A percentile compares a stretch with the other conserved stretches of the same genome.
phyloP scores from a whole-genome alignment of 2,329 filamentous ascomycete genomes.

The Dothideomycetes sp. region DNA sequence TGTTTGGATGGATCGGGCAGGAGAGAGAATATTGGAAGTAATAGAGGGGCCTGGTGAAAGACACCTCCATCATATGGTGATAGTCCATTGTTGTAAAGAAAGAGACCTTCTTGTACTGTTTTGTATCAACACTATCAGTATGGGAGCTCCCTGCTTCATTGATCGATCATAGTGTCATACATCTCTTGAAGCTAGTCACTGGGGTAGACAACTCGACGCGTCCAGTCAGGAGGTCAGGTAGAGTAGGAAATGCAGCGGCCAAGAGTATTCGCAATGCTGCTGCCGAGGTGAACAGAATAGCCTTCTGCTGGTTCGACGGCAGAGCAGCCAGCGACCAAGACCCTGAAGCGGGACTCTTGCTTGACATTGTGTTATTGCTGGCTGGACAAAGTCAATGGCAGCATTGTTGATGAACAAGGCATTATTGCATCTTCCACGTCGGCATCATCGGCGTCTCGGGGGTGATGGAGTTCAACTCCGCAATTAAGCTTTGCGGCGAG shows the following conservation, averaged over 20 bases:
- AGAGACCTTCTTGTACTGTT: slow-evolving; percentile 87
- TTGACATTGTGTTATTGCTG: neutral
- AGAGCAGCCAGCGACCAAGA: neutral
- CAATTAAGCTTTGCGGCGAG: neutral
- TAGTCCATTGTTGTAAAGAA: slow-evolving; percentile 90
- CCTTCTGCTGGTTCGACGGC: slow-evolving; percentile 34
- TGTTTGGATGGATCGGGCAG: slow-evolving; percentile 59
- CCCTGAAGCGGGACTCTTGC: neutral
- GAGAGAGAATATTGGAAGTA: slow-evolving; percentile 83
- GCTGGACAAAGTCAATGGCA: no score
- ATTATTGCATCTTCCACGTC: no score
- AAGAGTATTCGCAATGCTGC: slow-evolving; percentile 69
- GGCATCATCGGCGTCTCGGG: no score
- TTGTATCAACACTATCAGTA: slow-evolving; percentile 1
- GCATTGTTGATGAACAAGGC: no score
- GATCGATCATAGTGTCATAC: slow-evolving; percentile 40
- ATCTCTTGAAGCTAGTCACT: slow-evolving; percentile 93
- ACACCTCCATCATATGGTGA: slow-evolving; percentile 94
- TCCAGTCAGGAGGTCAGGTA: slow-evolving; percentile 76
- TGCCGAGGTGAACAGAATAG: slow-evolving; percentile 62
- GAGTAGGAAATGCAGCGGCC: slow-evolving; percentile 67
- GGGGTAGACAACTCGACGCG: slow-evolving; percentile 96
- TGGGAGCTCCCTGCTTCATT: neutral
- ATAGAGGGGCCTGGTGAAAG: slow-evolving; percentile 68
- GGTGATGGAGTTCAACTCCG: neutral